Conservation (phyloP, 2,329 filamentous ascomycete genomes). For the Gnomoniopsis smithogilvyi region DNA sequence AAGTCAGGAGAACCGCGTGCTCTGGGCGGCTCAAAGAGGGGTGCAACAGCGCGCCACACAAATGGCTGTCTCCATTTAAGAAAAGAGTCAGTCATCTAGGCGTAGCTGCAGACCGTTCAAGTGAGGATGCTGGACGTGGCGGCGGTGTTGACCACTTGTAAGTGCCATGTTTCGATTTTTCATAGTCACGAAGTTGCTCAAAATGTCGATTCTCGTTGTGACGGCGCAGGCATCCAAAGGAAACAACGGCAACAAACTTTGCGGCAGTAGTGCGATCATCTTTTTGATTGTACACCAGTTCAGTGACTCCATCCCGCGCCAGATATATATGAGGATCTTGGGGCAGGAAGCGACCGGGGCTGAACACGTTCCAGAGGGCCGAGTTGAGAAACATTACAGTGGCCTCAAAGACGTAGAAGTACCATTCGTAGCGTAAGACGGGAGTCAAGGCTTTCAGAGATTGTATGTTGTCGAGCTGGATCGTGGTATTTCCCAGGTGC, state of each 20-base stretch:
- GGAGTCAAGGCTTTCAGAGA: conserved; percentile 37
- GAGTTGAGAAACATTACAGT: conserved; percentile 50
- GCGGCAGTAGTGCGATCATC: conserved; percentile 41
- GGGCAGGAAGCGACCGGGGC: conserved; percentile 50
- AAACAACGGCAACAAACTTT: conserved; percentile 28
- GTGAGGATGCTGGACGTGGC: too few species aligned
- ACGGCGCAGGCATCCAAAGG: not conserved
- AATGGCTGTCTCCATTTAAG: too few species aligned
- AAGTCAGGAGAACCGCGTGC: too few species aligned
- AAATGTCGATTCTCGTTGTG: not conserved
- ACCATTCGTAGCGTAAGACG: conserved; percentile 53
- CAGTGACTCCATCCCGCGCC: conserved; percentile 44
- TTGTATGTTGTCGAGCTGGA: conserved; percentile 37
- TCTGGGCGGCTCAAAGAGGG: too few species aligned
- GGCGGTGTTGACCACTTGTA: not conserved
- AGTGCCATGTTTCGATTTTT: not conserved
- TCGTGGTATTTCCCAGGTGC: conserved; percentile 46
- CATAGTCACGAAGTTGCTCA: not conserved
- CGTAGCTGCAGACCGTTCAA: too few species aligned
- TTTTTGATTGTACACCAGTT: conserved; percentile 46
- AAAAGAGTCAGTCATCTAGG: too few species aligned
- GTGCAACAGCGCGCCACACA: too few species aligned
- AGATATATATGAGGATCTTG: conserved; percentile 48
- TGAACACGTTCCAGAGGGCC: conserved; percentile 45
- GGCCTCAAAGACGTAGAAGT: conserved; percentile 57